Evolutionary conservation across 768 basidiomycete genomes (phyloP).

Genomic region (Glaciozyma martinii): DNA sequence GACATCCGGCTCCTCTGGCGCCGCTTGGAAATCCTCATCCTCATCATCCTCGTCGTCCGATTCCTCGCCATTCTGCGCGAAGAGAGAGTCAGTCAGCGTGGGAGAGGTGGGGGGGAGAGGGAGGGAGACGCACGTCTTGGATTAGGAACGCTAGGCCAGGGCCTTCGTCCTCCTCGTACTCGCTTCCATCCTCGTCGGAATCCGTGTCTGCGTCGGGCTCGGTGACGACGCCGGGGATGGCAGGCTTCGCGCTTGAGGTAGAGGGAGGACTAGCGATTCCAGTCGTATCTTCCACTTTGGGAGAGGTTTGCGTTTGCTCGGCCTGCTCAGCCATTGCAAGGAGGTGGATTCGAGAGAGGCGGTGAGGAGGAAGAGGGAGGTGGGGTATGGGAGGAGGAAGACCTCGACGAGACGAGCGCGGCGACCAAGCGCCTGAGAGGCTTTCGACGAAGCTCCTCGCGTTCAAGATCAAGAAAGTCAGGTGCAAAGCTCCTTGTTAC

Average conservation of each 20-base stretch:
- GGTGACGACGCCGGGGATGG: neutral
- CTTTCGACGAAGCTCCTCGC: no score
- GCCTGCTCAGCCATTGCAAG: no score
- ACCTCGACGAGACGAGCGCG: no score
- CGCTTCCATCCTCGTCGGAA: conserved; percentile 3
- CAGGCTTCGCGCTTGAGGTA: neutral
- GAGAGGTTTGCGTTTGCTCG: no score
- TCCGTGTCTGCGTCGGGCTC: conserved; percentile 2
- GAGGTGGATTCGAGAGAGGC: no score
- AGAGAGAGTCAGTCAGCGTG: neutral
- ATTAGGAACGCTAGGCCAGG: conserved; percentile 25
- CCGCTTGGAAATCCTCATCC: neutral
- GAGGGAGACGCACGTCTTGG: conserved; percentile 8
- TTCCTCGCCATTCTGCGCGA: neutral
- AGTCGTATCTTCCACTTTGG: no score
- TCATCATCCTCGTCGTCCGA: neutral
- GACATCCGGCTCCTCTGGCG: conserved; percentile 12
- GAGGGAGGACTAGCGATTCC: neutral
- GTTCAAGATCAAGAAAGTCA: no score
- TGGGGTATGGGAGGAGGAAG: no score
- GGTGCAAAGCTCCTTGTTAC: no score
- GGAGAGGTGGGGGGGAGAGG: neutral
- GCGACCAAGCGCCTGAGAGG: no score
- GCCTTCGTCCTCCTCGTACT: conserved; percentile 21
- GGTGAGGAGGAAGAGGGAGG: no score